phyloP scores from a whole-genome alignment of 345 rosid species.

The Boechera divaricarpa region DNA sequence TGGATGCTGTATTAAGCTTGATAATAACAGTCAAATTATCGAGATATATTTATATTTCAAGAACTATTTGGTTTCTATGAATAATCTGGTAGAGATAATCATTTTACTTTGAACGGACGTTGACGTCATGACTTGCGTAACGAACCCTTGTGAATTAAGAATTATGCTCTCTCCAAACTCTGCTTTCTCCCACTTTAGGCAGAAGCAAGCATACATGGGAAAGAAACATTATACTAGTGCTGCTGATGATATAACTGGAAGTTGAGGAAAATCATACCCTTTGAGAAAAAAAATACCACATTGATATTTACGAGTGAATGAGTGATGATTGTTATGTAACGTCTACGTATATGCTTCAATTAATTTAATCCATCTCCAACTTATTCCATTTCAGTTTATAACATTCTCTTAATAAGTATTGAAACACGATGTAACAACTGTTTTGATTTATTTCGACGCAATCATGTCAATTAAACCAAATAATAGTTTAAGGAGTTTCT shows the following conservation, averaged over 20 bases:
- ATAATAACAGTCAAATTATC: too few relatives aligned
- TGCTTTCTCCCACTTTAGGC: conserved; percentile 27
- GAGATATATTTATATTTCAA: too few relatives aligned
- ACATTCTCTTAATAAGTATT: neutral
- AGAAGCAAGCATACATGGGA: conserved; percentile 2
- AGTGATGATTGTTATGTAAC: conserved; percentile 32
- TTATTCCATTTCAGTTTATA: neutral
- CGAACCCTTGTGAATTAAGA: conserved; percentile 1
- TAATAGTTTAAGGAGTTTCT: neutral
- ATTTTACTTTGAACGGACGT: too few relatives aligned
- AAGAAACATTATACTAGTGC: conserved; percentile 22
- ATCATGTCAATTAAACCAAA: neutral
- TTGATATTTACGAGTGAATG: conserved; percentile 15
- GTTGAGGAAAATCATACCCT: conserved; percentile 19
- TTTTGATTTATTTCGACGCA: conserved; percentile 15
- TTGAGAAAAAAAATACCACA: neutral
- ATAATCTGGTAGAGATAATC: too few relatives aligned
- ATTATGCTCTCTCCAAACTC: conserved; percentile 19
- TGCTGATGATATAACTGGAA: conserved; percentile 2
- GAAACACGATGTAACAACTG: neutral
- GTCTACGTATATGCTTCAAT: conserved; percentile 14
- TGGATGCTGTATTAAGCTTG: neutral
- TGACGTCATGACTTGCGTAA: conserved; percentile 20
- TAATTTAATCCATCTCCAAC: conserved; percentile 6
- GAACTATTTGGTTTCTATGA: too few relatives aligned